Evolutionary conservation across 208 protist species (phyloP).

Genomic region (Leishmania major): DNA sequence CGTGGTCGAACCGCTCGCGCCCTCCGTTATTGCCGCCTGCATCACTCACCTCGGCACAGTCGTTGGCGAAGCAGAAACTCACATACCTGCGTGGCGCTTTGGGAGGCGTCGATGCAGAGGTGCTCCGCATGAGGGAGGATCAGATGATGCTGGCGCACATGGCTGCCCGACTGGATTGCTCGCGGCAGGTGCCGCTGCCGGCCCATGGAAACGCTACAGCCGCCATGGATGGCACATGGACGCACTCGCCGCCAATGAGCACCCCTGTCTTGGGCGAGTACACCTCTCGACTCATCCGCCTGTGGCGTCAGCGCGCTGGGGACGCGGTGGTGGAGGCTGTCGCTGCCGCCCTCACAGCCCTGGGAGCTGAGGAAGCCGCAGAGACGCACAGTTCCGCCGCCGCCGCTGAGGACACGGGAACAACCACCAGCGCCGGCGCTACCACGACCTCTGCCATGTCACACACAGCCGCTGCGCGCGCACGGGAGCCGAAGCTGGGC

Average conservation of each 20-base stretch:
- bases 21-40: background rate
- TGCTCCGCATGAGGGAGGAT: constrained; percentile 51
- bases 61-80: constrained; percentile 12
- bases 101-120: constrained; percentile 12
- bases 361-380: background rate
- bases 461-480: background rate
- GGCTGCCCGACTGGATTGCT: constrained; percentile 43
- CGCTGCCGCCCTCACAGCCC: background rate
- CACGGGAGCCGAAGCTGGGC: background rate
- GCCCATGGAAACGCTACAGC: background rate
- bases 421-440: background rate
- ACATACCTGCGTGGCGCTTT: constrained; percentile 7
- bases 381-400: no score
- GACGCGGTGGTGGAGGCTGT: constrained; percentile 17
- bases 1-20: constrained; percentile 2
- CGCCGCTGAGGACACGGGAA: background rate
- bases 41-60: background rate
- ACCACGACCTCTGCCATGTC: background rate
- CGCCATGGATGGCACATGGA: background rate
- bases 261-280: constrained; percentile 10
- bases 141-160: constrained; percentile 71
- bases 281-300: constrained; percentile 24
- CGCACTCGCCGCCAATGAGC: no score
- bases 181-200: constrained; percentile 16
- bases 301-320: constrained; percentile 33